A percentile compares a stretch with the other conserved stretches of the same genome.
phyloP scores from a whole-genome alignment of 495 filamentous ascomycete genomes.

The Penicillium paxilli region DNA sequence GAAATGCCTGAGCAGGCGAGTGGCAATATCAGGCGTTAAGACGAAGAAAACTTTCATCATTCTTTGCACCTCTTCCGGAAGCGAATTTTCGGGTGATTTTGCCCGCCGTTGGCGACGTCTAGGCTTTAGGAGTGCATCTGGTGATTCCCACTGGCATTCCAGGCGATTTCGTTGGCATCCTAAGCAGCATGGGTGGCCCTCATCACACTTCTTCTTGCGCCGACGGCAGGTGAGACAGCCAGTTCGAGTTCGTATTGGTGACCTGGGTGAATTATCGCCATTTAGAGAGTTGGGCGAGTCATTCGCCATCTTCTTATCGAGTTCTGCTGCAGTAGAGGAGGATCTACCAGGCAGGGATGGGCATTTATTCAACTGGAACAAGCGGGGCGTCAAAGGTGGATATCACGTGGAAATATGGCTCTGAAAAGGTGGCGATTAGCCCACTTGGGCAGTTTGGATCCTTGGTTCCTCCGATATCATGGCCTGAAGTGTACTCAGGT shows the following conservation, averaged over 20 bases:
- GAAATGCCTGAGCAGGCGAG: slow-evolving; percentile 17
- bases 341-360: neutral
- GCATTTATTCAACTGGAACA: neutral
- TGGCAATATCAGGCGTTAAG: slow-evolving; percentile 2
- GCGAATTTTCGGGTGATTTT: neutral
- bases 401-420: neutral
- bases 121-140: neutral
- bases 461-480: no score
- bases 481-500: no score
- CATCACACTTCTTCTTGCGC: slow-evolving; percentile 7
- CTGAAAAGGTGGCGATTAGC: neutral
- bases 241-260: neutral
- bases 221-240: slow-evolving; percentile 4
- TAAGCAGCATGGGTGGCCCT: neutral
- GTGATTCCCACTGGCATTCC: slow-evolving; percentile 24
- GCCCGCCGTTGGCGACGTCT: neutral
- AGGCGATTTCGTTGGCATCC: slow-evolving; percentile 41
- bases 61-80: neutral
- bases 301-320: neutral
- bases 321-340: neutral
- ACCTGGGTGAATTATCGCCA: neutral
- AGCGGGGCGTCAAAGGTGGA: neutral
- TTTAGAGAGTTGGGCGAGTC: neutral
- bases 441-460: no score
- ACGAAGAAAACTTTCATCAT: slow-evolving; percentile 20